Conservation (phyloP, 1,139 yeast genomes). For the Taphrina populina region DNA sequence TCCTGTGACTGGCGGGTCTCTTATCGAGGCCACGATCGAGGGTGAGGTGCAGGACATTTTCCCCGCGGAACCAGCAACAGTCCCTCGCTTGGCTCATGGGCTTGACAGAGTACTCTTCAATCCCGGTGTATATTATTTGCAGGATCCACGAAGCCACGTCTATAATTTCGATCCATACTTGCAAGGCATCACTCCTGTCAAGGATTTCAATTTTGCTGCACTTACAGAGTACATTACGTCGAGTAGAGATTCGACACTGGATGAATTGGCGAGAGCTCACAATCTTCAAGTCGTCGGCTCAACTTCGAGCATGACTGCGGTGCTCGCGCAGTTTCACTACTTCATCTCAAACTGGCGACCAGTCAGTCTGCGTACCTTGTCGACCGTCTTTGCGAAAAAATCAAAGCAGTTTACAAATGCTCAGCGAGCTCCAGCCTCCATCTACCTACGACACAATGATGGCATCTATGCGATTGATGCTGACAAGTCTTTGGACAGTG, state of each 20-base stretch:
- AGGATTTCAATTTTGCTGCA: constrained; percentile 64
- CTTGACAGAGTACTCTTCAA: constrained; percentile 39
- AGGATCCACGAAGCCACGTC: constrained; percentile 72
- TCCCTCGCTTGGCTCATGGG: constrained; percentile 36
- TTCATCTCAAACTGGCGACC: constrained; percentile 63
- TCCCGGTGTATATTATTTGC: constrained; percentile 79
- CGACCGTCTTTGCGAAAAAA: constrained; percentile 48
- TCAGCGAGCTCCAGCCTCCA: constrained; percentile 50
- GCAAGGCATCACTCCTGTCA: constrained; percentile 61
- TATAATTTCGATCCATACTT: constrained; percentile 68
- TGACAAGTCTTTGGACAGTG: constrained; percentile 68
- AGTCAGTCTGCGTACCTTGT: constrained; percentile 50
- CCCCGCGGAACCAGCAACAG: constrained; percentile 22
- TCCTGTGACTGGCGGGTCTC: no score
- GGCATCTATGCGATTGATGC: constrained; percentile 64
- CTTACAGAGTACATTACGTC: constrained; percentile 64
- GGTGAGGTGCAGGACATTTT: constrained; percentile 9
- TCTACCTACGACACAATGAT: constrained; percentile 49
- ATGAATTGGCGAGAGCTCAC: constrained; percentile 51
- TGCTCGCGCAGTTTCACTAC: constrained; percentile 70
- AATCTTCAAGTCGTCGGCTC: constrained; percentile 64
- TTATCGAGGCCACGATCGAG: not conserved
- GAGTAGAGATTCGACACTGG: constrained; percentile 59
- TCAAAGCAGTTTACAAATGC: constrained; percentile 41
- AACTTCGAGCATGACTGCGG: constrained; percentile 81